phyloP scores from a whole-genome alignment of 306 rosid genomes.

The Mimosa pudica region DNA sequence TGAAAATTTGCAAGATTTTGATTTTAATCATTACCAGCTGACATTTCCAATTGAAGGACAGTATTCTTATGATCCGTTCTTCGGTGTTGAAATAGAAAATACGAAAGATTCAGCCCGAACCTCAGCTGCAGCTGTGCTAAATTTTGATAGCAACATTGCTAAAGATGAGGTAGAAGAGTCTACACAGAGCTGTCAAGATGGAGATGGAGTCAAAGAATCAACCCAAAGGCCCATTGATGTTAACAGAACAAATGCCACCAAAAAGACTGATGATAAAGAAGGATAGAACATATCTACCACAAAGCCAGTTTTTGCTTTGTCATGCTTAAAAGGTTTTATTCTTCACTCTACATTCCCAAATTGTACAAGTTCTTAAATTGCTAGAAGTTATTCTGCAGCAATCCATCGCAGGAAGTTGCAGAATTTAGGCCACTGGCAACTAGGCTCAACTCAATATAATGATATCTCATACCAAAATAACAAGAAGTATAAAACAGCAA shows the following conservation, averaged over 20 bases:
- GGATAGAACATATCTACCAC: constrained; percentile 32
- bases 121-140: constrained; percentile 43
- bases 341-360: constrained; percentile 31
- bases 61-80: constrained; percentile 48
- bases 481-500: not conserved
- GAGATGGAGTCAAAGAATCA: constrained; percentile 45
- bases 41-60: constrained; percentile 52
- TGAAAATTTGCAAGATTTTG: constrained; percentile 57
- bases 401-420: constrained; percentile 26
- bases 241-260: constrained; percentile 34
- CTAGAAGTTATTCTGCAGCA: constrained; percentile 17
- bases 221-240: constrained; percentile 30
- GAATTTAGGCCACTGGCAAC: constrained; percentile 13
- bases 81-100: constrained; percentile 51
- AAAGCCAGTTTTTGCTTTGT: constrained; percentile 41
- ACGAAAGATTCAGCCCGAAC: constrained; percentile 44
- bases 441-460: not conserved
- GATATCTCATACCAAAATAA: constrained; percentile 14
- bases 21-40: constrained; percentile 53
- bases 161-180: constrained; percentile 43
- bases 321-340: constrained; percentile 53
- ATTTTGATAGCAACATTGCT: constrained; percentile 33
- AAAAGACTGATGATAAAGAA: constrained; percentile 38
- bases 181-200: constrained; percentile 34
- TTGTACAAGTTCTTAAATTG: not conserved